Percentiles rank a stretch among this genome's conserved stretches.
Conservation (phyloP, 2,329 filamentous ascomycete genomes). For the Harringtonia lauricola region DNA sequence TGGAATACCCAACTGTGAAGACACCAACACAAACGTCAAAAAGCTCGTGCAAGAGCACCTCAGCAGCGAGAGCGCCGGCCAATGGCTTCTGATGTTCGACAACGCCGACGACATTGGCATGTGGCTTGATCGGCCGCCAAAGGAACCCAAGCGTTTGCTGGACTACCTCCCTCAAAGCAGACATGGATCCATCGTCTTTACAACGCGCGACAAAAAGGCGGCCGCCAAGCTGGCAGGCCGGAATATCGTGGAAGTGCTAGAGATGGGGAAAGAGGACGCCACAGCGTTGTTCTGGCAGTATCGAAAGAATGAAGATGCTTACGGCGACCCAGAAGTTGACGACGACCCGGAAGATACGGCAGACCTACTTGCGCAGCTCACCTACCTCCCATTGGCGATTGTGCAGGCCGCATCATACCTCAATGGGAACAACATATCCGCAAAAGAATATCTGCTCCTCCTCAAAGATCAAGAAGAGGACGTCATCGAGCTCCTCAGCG, state of each 20-base stretch:
- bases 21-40: constrained; percentile 24
- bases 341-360: background rate
- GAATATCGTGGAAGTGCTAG: constrained; percentile 13
- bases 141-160: constrained; percentile 4
- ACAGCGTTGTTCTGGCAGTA: constrained; percentile 12
- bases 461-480: constrained; percentile 2
- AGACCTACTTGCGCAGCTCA: constrained; percentile 1
- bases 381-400: constrained; percentile 10
- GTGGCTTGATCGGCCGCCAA: constrained; percentile 9
- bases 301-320: too few relatives aligned
- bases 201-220: constrained; percentile 12
- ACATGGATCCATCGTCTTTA: constrained; percentile 12
- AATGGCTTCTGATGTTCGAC: constrained; percentile 33
- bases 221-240: constrained; percentile 4
- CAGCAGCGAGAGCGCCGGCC: constrained; percentile 12
- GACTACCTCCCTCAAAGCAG: background rate
- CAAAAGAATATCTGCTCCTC: constrained; percentile 3
- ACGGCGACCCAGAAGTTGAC: constrained; percentile 5
- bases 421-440: background rate
- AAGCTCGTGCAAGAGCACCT: constrained; percentile 22
- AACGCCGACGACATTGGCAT: constrained; percentile 29
- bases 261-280: constrained; percentile 15
- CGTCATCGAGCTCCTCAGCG: constrained; percentile 8
- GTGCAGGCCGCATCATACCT: constrained; percentile 8
- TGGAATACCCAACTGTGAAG: constrained; percentile 16